Conservation (phyloP, 805 yeast species). For the Kuraishia hungarica region DNA sequence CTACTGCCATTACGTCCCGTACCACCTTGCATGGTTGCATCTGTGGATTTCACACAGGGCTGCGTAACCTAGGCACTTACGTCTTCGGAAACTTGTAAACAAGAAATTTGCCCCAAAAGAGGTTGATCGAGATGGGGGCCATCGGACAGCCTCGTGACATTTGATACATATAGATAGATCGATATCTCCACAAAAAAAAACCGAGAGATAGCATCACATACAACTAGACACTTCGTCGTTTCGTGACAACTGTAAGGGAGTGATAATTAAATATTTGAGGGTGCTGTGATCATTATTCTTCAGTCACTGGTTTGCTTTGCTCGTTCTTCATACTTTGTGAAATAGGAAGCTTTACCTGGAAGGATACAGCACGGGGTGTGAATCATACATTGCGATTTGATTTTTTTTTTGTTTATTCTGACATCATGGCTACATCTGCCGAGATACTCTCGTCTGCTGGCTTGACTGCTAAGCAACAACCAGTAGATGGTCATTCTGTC, state of each 20-base stretch:
- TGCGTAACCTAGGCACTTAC: background rate
- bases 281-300: background rate
- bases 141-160: background rate
- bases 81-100: background rate
- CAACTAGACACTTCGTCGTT: background rate
- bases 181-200: background rate
- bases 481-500: constrained; percentile 35
- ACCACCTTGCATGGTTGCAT: background rate
- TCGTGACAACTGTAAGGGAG: background rate
- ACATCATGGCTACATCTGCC: background rate
- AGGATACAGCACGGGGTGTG: too few relatives aligned
- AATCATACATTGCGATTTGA: background rate
- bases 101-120: background rate
- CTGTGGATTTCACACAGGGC: background rate
- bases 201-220: background rate
- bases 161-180: background rate
- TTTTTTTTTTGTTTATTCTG: background rate
- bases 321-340: background rate
- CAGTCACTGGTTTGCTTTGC: background rate
- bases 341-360: too few relatives aligned
- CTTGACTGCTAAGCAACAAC: background rate
- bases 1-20: too few relatives aligned
- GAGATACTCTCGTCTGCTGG: background rate
- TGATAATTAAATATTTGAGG: background rate
- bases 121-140: background rate